A percentile compares a stretch with the other conserved stretches of the same genome.
Evolutionary conservation across 2,329 filamentous ascomycete species (phyloP).

Genomic region (Dactylellina sp.): DNA sequence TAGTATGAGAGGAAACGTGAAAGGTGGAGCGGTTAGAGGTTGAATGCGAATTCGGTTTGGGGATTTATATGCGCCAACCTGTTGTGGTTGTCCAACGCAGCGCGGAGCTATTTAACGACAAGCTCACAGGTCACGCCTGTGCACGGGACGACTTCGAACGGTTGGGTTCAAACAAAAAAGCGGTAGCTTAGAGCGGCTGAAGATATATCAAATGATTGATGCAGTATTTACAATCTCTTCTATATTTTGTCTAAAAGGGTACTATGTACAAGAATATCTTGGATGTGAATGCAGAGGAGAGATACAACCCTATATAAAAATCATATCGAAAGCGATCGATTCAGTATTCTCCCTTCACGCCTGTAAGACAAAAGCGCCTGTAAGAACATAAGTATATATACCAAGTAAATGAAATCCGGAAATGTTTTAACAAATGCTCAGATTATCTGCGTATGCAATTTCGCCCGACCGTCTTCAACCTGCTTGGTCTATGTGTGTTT

Average conservation of each 20-base stretch:
- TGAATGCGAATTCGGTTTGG: neutral
- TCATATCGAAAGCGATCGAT: neutral
- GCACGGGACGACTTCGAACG: no score
- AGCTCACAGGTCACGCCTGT: no score
- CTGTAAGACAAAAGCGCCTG: no score
- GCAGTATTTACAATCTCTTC: conserved; percentile 20
- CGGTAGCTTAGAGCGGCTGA: neutral
- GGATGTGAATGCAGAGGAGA: conserved; percentile 23
- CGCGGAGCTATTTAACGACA: neutral
- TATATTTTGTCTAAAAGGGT: conserved; percentile 4
- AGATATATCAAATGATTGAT: neutral
- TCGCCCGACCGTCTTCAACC: no score
- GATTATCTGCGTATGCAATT: no score
- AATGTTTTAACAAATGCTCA: conserved; percentile 3
- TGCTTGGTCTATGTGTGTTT: no score
- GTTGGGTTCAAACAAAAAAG: neutral
- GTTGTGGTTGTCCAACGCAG: conserved; percentile 12
- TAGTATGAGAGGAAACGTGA: neutral
- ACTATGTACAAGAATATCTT: conserved; percentile 27
- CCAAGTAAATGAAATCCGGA: neutral
- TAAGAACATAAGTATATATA: no score
- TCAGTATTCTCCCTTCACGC: no score
- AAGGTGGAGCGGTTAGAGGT: neutral
- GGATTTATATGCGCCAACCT: conserved; percentile 14
- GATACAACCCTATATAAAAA: conserved; percentile 15